These are phyloP conservation scores for Malassezia psittaci DNA, from an alignment of 1,284 basidiomycete species.

Conservation along the genomic window DNA sequence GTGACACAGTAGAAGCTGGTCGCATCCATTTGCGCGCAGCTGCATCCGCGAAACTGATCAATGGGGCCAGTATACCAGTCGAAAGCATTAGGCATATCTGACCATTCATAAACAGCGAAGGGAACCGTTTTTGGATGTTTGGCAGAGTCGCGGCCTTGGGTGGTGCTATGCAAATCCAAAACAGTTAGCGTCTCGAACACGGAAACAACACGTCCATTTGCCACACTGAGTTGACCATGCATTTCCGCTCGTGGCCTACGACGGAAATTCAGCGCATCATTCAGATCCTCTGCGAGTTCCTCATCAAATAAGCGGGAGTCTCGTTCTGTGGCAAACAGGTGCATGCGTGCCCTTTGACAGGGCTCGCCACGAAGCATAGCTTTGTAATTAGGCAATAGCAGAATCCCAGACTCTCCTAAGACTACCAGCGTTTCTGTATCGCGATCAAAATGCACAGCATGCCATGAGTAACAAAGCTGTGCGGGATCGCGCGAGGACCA, in stretches of 20 bases:
- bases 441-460: conserved; percentile 30
- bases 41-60: conserved; percentile 4
- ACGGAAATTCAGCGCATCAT: not conserved
- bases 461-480: conserved; percentile 22
- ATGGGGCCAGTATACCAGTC: not conserved
- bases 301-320: conserved; percentile 18
- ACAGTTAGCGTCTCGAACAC: conserved; percentile 2
- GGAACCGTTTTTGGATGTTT: not conserved
- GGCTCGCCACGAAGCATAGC: conserved; percentile 19
- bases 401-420: conserved; percentile 25
- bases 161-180: not conserved
- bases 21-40: conserved; percentile 17
- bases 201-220: conserved; percentile 8
- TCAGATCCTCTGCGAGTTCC: not conserved
- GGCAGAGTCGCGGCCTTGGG: not conserved
- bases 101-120: conserved; percentile 11
- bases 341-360: conserved; percentile 13
- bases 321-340: conserved; percentile 13
- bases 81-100: not conserved
- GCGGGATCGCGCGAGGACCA: not conserved
- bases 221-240: conserved; percentile 6
- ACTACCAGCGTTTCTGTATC: conserved; percentile 31
- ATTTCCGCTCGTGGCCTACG: not conserved
- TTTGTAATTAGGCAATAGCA: conserved; percentile 30
- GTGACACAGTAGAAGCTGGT: conserved; percentile 15